A percentile compares a stretch with the other conserved stretches of the same genome.
Evolutionary conservation across 805 yeast genomes (phyloP).

Genomic region (Barnettozyma sucrosica): DNA sequence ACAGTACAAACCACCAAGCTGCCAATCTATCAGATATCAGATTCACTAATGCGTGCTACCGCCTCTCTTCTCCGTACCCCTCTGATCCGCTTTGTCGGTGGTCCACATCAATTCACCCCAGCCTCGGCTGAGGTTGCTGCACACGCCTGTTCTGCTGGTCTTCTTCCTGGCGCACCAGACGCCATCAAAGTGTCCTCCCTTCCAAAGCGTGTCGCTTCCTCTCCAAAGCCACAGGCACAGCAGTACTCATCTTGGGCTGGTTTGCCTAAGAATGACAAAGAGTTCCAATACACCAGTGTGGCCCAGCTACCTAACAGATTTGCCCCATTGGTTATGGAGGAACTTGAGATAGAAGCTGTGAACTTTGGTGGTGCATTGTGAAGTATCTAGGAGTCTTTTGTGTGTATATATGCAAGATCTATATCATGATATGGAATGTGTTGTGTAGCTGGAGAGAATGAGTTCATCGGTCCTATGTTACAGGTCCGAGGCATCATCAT

Average conservation of each 20-base stretch:
- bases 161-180: conserved; percentile 32
- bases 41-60: conserved; percentile 29
- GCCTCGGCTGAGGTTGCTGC: conserved; percentile 34
- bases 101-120: conserved; percentile 51
- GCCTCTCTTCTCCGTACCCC: conserved; percentile 34
- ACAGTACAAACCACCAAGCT: not conserved
- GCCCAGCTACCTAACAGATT: conserved; percentile 68
- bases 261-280: conserved; percentile 50
- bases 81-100: conserved; percentile 82
- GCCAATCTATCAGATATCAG: not conserved
- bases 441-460: not conserved
- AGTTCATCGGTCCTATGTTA: too few species aligned
- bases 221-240: conserved; percentile 16
- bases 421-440: not conserved
- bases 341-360: conserved; percentile 68
- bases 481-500: too few species aligned
- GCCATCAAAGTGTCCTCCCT: conserved; percentile 21
- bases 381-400: not conserved
- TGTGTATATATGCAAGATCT: too few species aligned
- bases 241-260: conserved; percentile 13
- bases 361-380: conserved; percentile 72
- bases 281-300: conserved; percentile 44
- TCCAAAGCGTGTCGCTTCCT: conserved; percentile 13
- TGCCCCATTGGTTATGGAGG: conserved; percentile 59
- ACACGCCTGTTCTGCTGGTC: conserved; percentile 40